Conservation (phyloP, 768 basidiomycete species). For the Cystobasidiopsis lactophilus region DNA sequence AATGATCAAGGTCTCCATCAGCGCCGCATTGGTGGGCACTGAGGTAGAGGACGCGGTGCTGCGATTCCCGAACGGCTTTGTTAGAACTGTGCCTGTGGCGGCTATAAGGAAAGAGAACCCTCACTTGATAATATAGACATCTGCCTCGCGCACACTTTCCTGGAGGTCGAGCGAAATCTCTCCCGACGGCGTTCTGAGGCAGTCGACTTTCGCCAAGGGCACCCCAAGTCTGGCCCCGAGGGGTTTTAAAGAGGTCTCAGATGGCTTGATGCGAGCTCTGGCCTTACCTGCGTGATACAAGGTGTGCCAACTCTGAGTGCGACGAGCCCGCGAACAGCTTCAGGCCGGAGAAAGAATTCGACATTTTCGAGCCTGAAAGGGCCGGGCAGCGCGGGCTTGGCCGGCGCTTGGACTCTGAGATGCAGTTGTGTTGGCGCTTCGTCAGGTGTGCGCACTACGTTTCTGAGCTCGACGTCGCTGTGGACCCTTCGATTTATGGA, state of each 20-base stretch:
- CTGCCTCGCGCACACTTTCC: constrained; percentile 91
- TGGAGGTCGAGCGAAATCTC: constrained; percentile 78
- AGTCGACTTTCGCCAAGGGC: constrained; percentile 63
- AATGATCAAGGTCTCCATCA: constrained; percentile 99
- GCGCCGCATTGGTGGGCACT: constrained; percentile 51
- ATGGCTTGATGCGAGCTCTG: constrained; percentile 10
- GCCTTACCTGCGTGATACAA: constrained; percentile 67
- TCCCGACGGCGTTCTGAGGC: constrained; percentile 64
- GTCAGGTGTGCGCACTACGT: too few species aligned
- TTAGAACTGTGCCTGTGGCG: constrained; percentile 20
- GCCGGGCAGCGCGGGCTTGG: too few species aligned
- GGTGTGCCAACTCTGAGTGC: constrained; percentile 82
- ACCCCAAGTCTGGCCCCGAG: constrained; percentile 51
- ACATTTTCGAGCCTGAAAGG: too few species aligned
- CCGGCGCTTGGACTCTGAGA: too few species aligned
- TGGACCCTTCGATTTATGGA: too few species aligned
- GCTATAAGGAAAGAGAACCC: too few species aligned
- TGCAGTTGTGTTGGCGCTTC: too few species aligned
- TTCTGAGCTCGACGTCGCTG: too few species aligned
- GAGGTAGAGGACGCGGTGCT: constrained; percentile 47
- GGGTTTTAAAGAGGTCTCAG: too few species aligned
- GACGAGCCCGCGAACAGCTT: constrained; percentile 13
- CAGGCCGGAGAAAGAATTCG: constrained; percentile 2
- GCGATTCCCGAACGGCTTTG: not conserved
- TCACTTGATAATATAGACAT: constrained; percentile 91